Base-by-base conservation (phyloP, 2,329 filamentous ascomycete genomes). In the Pseudopyrenochaeta lycopersici region DNA sequence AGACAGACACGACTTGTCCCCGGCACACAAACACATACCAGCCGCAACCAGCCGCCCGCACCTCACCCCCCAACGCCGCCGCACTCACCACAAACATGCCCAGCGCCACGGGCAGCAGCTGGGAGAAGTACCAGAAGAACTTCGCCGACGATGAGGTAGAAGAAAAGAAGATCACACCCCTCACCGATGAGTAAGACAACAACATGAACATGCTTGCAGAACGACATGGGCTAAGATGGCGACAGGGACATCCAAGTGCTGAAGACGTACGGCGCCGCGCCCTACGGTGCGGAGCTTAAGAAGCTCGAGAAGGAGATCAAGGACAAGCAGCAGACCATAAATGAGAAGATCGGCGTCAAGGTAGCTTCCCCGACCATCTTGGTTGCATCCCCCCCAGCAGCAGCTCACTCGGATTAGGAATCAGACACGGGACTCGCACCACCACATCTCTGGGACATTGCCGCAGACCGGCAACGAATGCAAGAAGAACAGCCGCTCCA, bases 221-320 rank as follows among this genome's bases (percentile, higher is more conserved):
- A 36, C 1, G 2, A 38, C 42, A 30, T 17, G 46, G 58, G 68
- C 76, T 79, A 70, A 79, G 60, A 49, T 51, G 38, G 36, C 50
- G 42, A 52, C 66, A 98, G 94, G 83, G 95, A 99, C 82, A 99
- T 99, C 72, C 93, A 97, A 82, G 95, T 99, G 64, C 87, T 99
- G 69, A 99, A 98, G 84, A 99, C 95, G 58, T 99, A 99, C 79
- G 96, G 96, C 71, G 93, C 94, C 31, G 95, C 95, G 53, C 95
- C 95, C 29, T 99, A 99, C 73, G 94, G 92, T 64, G 89, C 91
- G 42, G 90, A 92, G 56, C 83, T 99, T 74, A 97, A 97, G 86
- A 96, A 95, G 81, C 90, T 99, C 60, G 95, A 99, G 81, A 96
- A 98, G 79, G 91, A 97, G 81, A 98, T 99, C 84, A 99, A 98